These are phyloP conservation scores for Haplosporangium sp. DNA, from an alignment of 371 early-diverging fungal genomes.

Conservation along the genomic window DNA sequence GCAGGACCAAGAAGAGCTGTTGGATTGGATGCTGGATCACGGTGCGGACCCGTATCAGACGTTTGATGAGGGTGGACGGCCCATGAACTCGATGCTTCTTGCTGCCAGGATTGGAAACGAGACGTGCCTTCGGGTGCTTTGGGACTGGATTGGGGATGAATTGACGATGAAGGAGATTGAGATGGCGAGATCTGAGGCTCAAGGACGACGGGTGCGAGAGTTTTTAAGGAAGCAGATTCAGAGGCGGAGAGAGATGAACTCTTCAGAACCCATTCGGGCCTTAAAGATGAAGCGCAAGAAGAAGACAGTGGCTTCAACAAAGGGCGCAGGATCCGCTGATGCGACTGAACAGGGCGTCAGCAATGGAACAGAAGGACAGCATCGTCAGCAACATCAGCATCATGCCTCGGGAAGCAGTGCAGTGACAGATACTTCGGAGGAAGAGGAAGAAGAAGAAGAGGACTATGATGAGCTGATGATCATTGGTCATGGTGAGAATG, in stretches of 20 bases:
- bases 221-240: slow-evolving; percentile 51
- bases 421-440: slow-evolving; percentile 22
- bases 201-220: slow-evolving; percentile 42
- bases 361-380: background rate
- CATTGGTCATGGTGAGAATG: slow-evolving; percentile 45
- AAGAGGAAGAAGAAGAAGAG: slow-evolving; percentile 42
- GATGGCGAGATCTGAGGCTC: slow-evolving; percentile 46
- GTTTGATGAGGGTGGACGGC: slow-evolving; percentile 31
- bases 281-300: slow-evolving; percentile 27
- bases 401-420: background rate
- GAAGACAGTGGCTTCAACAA: background rate
- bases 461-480: slow-evolving; percentile 48
- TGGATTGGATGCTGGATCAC: slow-evolving; percentile 51
- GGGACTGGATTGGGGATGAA: slow-evolving; percentile 54
- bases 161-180: slow-evolving; percentile 51
- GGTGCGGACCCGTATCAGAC: slow-evolving; percentile 51
- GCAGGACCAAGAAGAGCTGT: slow-evolving; percentile 36
- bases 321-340: background rate
- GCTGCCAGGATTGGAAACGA: slow-evolving; percentile 44
- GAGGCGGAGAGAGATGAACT: slow-evolving; percentile 46
- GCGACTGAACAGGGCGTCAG: slow-evolving; percentile 1
- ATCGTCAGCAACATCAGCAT: background rate
- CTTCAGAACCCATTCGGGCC: slow-evolving; percentile 25
- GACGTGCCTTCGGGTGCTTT: slow-evolving; percentile 33
- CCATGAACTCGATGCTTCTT: slow-evolving; percentile 41